Conservation (phyloP, 2,329 filamentous ascomycete genomes). For the Sarocladium brachiariae region DNA sequence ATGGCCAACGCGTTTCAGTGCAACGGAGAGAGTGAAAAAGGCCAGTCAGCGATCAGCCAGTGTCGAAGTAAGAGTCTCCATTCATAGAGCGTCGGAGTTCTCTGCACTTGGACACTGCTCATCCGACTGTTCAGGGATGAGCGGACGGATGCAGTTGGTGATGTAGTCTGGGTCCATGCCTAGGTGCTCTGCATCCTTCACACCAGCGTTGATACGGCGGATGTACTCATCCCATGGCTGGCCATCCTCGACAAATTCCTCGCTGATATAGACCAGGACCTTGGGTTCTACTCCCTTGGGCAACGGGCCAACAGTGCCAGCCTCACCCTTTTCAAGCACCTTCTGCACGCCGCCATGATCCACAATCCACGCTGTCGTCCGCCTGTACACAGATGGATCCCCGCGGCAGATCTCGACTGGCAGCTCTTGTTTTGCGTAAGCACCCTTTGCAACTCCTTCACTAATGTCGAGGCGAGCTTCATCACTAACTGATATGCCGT, state of each 20-base stretch:
- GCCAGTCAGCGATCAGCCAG: not conserved
- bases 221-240: constrained; percentile 32
- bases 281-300: constrained; percentile 21
- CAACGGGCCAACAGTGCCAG: constrained; percentile 13
- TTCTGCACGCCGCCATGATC: constrained; percentile 26
- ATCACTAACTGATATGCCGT: constrained; percentile 29
- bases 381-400: constrained; percentile 25
- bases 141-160: constrained; percentile 29
- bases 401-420: constrained; percentile 26
- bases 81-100: not conserved
- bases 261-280: constrained; percentile 35
- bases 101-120: not conserved
- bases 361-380: constrained; percentile 31
- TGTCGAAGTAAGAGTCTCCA: not conserved
- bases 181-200: constrained; percentile 28
- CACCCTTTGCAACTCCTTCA: constrained; percentile 33
- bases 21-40: not conserved
- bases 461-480: constrained; percentile 32
- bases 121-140: constrained; percentile 19
- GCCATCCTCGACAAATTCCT: constrained; percentile 25
- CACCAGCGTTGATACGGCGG: constrained; percentile 30
- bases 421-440: constrained; percentile 30
- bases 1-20: not conserved
- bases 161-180: constrained; percentile 30
- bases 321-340: constrained; percentile 17